These are phyloP conservation scores for Poa pratensis DNA, from an alignment of 176 grass and related monocot species.

Conservation along the genomic window DNA sequence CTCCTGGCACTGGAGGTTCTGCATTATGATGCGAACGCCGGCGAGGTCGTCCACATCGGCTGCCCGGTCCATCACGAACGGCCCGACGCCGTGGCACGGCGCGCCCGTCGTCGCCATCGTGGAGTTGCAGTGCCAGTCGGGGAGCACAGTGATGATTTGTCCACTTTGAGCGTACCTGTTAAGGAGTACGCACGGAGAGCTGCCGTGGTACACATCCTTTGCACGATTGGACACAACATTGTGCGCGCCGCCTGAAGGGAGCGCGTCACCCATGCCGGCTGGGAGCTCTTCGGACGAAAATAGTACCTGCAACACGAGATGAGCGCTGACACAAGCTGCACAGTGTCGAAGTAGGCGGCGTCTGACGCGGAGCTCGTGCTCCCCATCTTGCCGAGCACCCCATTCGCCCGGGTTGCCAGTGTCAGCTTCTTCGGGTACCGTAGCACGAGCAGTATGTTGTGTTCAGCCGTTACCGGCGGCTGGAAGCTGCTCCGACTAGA, in stretches of 20 bases:
- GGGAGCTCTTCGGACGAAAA: slow-evolving; percentile 47
- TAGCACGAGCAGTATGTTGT: slow-evolving; percentile 45
- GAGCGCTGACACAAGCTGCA: slow-evolving; percentile 53
- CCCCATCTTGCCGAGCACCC: slow-evolving; percentile 37
- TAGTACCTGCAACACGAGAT: slow-evolving; percentile 36
- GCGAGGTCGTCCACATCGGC: neutral
- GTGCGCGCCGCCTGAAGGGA: slow-evolving; percentile 23
- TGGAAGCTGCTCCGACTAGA: slow-evolving; percentile 23
- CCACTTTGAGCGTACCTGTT: neutral
- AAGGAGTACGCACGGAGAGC: slow-evolving; percentile 41
- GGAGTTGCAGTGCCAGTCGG: slow-evolving; percentile 48
- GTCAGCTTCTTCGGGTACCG: slow-evolving; percentile 49
- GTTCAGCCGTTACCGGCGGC: neutral
- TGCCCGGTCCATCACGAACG: slow-evolving; percentile 40
- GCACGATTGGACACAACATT: slow-evolving; percentile 15
- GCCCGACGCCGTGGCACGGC: slow-evolving; percentile 46
- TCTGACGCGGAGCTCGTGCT: slow-evolving; percentile 33
- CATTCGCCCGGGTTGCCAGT: slow-evolving; percentile 32
- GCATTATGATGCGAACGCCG: slow-evolving; percentile 47
- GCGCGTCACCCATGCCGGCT: slow-evolving; percentile 41
- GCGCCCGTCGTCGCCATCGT: neutral
- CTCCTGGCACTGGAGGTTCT: slow-evolving; percentile 45
- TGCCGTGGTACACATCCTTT: slow-evolving; percentile 42
- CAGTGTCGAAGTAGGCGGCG: slow-evolving; percentile 50
- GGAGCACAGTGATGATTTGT: slow-evolving; percentile 30